Conservation (phyloP, 305 asterid species). For the Fraxinus sp. region DNA sequence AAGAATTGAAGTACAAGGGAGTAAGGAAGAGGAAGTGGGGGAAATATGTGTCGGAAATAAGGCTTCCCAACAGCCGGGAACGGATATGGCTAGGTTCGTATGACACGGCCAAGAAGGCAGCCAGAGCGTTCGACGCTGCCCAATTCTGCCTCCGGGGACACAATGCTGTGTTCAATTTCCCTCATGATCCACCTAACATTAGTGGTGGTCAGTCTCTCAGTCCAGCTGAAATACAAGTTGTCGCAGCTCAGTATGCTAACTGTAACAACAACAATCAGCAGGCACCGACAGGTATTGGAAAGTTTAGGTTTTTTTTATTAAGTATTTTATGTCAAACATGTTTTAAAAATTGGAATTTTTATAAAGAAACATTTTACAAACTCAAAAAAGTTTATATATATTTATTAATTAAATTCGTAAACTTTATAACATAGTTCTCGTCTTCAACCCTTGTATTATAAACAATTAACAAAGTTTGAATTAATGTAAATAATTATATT, state of each 20-base stretch:
- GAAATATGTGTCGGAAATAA: constrained; percentile 55
- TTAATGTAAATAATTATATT: too few relatives aligned
- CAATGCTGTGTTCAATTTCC: constrained; percentile 51
- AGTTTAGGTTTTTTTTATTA: too few relatives aligned
- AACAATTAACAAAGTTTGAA: neutral
- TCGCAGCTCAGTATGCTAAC: constrained; percentile 44
- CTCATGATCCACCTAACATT: constrained; percentile 46
- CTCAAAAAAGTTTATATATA: too few relatives aligned
- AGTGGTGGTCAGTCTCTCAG: constrained; percentile 29
- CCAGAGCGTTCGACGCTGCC: constrained; percentile 64
- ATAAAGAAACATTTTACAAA: too few relatives aligned
- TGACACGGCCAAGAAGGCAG: constrained; percentile 58
- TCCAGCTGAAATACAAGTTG: constrained; percentile 38
- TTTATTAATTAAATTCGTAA: too few relatives aligned
- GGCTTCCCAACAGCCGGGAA: constrained; percentile 62
- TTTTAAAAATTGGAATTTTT: too few relatives aligned
- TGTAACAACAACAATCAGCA: neutral
- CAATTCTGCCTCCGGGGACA: constrained; percentile 56
- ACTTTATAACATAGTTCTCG: too few relatives aligned
- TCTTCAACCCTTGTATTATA: neutral
- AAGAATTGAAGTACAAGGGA: constrained; percentile 40
- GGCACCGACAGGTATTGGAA: constrained; percentile 6
- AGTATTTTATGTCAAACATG: too few relatives aligned
- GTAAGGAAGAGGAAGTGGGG: constrained; percentile 64
- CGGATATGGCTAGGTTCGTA: constrained; percentile 70